Conservation (phyloP, 306 rosid genomes). For the Vigna angularis region DNA sequence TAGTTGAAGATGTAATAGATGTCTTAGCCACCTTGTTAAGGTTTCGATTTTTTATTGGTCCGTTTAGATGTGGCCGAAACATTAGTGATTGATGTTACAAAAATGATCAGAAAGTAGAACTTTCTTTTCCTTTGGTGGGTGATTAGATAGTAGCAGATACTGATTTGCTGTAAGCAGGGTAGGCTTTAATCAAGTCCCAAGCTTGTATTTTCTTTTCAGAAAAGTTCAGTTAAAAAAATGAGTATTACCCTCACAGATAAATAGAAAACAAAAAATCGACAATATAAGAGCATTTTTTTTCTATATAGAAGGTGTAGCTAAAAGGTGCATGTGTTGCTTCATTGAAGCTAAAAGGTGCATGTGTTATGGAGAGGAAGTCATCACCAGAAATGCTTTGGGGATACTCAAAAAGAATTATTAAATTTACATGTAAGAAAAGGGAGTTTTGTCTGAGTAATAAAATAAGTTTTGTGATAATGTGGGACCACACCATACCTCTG, state of each 20-base stretch:
- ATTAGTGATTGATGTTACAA: constrained; percentile 49
- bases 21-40: constrained; percentile 48
- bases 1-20: constrained; percentile 49
- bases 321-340: constrained; percentile 73
- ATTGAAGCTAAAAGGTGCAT: constrained; percentile 66
- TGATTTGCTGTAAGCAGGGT: constrained; percentile 50
- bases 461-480: constrained; percentile 38
- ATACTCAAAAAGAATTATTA: constrained; percentile 68
- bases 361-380: constrained; percentile 58
- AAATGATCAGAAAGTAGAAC: constrained; percentile 56
- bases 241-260: constrained; percentile 11
- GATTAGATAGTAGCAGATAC: constrained; percentile 51
- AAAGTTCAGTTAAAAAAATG: constrained; percentile 36
- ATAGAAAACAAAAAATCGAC: background rate
- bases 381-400: constrained; percentile 81
- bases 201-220: constrained; percentile 44
- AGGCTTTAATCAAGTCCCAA: constrained; percentile 45
- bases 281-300: background rate
- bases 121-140: constrained; percentile 55
- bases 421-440: constrained; percentile 47
- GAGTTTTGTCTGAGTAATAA: constrained; percentile 31
- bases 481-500: constrained; percentile 52
- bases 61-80: constrained; percentile 52
- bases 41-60: constrained; percentile 49
- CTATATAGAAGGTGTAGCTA: constrained; percentile 43